phyloP scores from a whole-genome alignment of 345 rosid genomes.

The Psidium friedrichsthalianum region DNA sequence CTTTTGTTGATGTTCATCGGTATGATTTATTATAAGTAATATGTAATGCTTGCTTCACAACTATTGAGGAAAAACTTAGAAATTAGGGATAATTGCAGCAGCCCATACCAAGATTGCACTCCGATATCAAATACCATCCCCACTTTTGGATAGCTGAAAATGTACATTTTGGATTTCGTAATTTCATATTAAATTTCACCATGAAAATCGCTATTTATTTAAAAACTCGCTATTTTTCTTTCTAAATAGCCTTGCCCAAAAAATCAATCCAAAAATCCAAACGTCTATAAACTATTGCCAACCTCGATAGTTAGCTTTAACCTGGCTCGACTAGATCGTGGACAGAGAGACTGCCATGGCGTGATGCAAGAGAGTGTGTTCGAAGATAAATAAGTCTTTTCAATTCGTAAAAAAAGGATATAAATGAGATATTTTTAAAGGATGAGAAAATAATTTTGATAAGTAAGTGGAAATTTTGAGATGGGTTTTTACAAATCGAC shows the following conservation, averaged over 20 bases:
- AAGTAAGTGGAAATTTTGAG: not conserved
- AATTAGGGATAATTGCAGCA: not conserved
- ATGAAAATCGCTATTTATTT: not conserved
- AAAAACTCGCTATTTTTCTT: not conserved
- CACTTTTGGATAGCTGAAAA: not conserved
- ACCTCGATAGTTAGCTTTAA: not conserved
- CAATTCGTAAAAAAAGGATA: not conserved
- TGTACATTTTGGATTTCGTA: not conserved
- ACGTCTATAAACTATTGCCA: not conserved
- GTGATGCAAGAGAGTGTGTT: not conserved
- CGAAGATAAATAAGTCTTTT: rapidly evolving
- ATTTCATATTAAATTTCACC: not conserved
- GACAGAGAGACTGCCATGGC: not conserved
- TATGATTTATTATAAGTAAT: not conserved
- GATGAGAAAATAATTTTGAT: not conserved
- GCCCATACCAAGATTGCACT: not conserved
- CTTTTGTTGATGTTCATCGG: not conserved
- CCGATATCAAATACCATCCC: not conserved
- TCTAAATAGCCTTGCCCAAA: not conserved
- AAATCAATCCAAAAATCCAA: not conserved
- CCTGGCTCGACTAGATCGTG: not conserved
- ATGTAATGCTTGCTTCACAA: not conserved
- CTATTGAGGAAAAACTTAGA: not conserved
- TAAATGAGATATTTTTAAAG: not conserved
- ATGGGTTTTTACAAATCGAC: not conserved